Conservation (phyloP, 2,329 filamentous ascomycete species). For the Penicillium frequentans region DNA sequence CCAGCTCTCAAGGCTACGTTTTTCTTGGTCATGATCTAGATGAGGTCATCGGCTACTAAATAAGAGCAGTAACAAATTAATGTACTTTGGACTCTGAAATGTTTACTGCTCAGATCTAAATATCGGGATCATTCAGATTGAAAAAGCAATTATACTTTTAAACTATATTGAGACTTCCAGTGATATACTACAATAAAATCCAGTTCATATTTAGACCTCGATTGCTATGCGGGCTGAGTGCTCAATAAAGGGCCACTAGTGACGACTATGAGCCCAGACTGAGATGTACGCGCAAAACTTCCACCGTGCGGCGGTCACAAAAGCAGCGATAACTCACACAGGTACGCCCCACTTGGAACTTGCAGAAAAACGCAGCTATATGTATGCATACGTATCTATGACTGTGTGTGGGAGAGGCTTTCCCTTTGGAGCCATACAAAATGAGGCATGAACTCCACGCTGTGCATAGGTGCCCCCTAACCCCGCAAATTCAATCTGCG, state of each 20-base stretch:
- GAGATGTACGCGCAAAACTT: background rate
- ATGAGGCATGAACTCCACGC: background rate
- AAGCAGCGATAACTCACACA: background rate
- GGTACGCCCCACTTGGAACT: background rate
- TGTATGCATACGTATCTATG: background rate
- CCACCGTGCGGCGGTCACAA: background rate
- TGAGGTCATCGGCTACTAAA: too few relatives aligned
- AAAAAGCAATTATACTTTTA: too few relatives aligned
- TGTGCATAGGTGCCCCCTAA: background rate
- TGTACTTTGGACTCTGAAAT: too few relatives aligned
- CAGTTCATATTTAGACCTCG: too few relatives aligned
- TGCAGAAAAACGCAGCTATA: background rate
- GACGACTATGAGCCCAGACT: background rate
- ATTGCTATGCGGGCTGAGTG: background rate
- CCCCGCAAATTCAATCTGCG: slow-evolving; percentile 13
- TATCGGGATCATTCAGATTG: too few relatives aligned
- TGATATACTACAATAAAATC: too few relatives aligned
- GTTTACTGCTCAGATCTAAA: too few relatives aligned
- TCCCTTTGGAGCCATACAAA: background rate
- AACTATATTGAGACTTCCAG: too few relatives aligned
- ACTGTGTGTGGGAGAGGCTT: background rate
- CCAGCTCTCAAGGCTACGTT: too few relatives aligned
- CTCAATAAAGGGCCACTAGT: background rate
- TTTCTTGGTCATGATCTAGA: too few relatives aligned
- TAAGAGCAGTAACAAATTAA: too few relatives aligned